These are phyloP conservation scores for Coprinopsis marcescibilis DNA, from an alignment of 768 basidiomycete species.

Conservation along the genomic window DNA sequence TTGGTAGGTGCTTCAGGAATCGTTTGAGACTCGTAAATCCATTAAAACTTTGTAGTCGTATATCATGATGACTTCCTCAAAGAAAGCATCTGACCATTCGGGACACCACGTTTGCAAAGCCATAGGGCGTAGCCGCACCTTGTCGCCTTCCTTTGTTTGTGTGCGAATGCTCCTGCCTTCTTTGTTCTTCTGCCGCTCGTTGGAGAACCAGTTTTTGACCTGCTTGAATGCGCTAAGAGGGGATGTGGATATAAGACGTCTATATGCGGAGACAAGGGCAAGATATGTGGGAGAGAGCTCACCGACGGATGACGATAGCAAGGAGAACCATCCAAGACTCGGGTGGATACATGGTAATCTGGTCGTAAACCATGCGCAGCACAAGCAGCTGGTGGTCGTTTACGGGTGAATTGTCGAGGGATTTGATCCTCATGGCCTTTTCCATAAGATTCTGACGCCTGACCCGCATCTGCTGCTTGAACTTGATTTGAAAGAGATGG, in stretches of 20 bases:
- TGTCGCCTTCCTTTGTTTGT: constrained; percentile 34
- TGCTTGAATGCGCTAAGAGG: constrained; percentile 48
- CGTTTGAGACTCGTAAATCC: constrained; percentile 22
- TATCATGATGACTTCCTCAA: constrained; percentile 57
- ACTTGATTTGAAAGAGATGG: constrained; percentile 20
- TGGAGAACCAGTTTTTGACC: constrained; percentile 66
- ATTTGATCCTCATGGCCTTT: constrained; percentile 34
- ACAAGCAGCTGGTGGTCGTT: constrained; percentile 51
- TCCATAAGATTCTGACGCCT: constrained; percentile 29
- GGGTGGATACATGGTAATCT: constrained; percentile 60
- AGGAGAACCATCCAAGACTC: constrained; percentile 57
- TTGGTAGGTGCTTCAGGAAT: constrained; percentile 5
- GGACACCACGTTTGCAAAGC: constrained; percentile 40
- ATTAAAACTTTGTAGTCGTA: constrained; percentile 40
- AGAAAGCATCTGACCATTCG: constrained; percentile 57
- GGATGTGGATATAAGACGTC: constrained; percentile 5
- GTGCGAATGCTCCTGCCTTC: constrained; percentile 34
- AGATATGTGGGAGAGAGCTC: constrained; percentile 13
- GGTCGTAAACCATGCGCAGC: constrained; percentile 58
- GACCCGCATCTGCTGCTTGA: constrained; percentile 25
- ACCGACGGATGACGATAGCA: constrained; percentile 54
- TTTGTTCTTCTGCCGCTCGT: constrained; percentile 48
- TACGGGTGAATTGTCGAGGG: constrained; percentile 50
- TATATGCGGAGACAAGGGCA: constrained; percentile 4
- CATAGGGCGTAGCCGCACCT: constrained; percentile 42